Conservation (phyloP, 768 basidiomycete genomes). For the Pleurotus eryngii region DNA sequence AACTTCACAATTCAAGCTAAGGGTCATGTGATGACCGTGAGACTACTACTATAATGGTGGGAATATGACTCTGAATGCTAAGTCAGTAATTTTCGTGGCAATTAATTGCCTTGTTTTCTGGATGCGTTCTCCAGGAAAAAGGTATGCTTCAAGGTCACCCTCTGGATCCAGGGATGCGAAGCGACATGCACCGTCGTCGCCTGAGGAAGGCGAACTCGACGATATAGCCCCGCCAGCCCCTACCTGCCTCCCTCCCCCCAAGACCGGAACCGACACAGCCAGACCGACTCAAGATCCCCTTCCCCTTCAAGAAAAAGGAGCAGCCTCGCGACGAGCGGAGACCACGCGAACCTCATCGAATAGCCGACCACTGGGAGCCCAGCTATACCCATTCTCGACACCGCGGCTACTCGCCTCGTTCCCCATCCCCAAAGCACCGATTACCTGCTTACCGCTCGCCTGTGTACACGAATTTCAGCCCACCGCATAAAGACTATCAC, state of each 20-base stretch:
- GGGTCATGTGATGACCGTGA: no score
- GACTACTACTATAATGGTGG: no score
- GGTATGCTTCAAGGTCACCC: slow-evolving; percentile 55
- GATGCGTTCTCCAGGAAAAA: slow-evolving; percentile 38
- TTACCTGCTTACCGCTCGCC: slow-evolving; percentile 38
- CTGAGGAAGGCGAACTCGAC: slow-evolving; percentile 83
- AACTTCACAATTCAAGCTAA: no score
- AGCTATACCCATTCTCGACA: slow-evolving; percentile 24
- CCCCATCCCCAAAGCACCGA: slow-evolving; percentile 38
- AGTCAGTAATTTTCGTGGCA: no score
- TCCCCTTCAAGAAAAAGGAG: slow-evolving; percentile 69
- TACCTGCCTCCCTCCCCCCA: slow-evolving; percentile 12
- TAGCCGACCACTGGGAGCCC: slow-evolving; percentile 39
- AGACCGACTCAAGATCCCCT: slow-evolving; percentile 53
- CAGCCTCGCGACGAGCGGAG: neutral
- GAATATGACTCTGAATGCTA: no score
- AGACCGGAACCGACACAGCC: slow-evolving; percentile 14
- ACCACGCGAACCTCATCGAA: slow-evolving; percentile 19
- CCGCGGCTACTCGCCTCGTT: slow-evolving; percentile 15
- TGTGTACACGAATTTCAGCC: slow-evolving; percentile 30
- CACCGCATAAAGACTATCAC: slow-evolving; percentile 31
- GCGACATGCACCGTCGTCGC: slow-evolving; percentile 58
- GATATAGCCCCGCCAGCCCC: slow-evolving; percentile 34
- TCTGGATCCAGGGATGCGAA: slow-evolving; percentile 49
- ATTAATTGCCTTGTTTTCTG: neutral